These are phyloP conservation scores for Pneumocystis carinii DNA, from an alignment of 1,139 yeast genomes.

Conservation along the genomic window DNA sequence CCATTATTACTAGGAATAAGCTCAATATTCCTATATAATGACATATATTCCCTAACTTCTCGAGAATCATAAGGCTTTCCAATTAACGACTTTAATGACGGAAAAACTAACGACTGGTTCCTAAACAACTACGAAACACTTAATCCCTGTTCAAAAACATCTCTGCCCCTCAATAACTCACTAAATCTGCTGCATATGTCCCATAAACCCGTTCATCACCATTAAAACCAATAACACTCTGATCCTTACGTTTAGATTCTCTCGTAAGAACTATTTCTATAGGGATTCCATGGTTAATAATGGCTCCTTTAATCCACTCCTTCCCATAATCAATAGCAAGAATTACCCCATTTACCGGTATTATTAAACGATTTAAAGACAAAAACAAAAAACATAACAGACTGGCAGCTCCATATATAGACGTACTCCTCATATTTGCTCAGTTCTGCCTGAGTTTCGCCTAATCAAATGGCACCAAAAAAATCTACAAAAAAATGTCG, in stretches of 20 bases:
- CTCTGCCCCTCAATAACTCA: slow-evolving; percentile 28
- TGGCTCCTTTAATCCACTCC: slow-evolving; percentile 71
- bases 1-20: slow-evolving; percentile 36
- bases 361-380: neutral
- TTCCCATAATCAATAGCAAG: slow-evolving; percentile 85
- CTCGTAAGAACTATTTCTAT: slow-evolving; percentile 78
- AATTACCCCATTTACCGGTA: slow-evolving; percentile 36
- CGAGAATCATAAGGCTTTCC: slow-evolving; percentile 41
- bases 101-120: slow-evolving; percentile 55
- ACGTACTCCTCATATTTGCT: no score
- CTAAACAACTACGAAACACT: slow-evolving; percentile 30
- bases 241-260: slow-evolving; percentile 83
- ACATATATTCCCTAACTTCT: slow-evolving; percentile 32
- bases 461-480: no score
- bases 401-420: neutral
- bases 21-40: slow-evolving; percentile 47
- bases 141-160: neutral
- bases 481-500: no score
- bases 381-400: neutral
- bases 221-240: slow-evolving; percentile 60
- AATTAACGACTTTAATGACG: slow-evolving; percentile 53
- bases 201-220: slow-evolving; percentile 59
- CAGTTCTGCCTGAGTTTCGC: no score
- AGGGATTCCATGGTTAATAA: slow-evolving; percentile 81
- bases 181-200: slow-evolving; percentile 49